Evolutionary conservation across 257 asterid genomes (phyloP).

Genomic region (Gynochthodes officinalis): DNA sequence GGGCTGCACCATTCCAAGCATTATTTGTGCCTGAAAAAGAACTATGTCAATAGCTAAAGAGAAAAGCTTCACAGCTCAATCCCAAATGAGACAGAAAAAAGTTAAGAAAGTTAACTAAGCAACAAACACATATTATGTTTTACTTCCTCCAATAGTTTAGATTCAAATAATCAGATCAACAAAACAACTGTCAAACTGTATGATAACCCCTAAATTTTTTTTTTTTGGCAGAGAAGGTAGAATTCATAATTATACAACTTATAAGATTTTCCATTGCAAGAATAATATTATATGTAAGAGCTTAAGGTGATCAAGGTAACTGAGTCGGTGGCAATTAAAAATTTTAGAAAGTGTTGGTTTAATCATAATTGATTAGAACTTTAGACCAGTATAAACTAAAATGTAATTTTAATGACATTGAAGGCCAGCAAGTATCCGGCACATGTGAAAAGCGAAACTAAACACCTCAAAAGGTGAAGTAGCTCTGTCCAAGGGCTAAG

Average conservation of each 20-base stretch:
- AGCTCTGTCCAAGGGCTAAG: not conserved
- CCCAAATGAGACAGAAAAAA: not conserved
- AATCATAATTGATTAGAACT: not conserved
- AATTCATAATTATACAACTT: not conserved
- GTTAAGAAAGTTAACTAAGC: not conserved
- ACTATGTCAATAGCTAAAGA: constrained; percentile 23
- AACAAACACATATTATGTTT: not conserved
- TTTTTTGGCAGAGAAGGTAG: not conserved
- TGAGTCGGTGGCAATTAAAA: not conserved
- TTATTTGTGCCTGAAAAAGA: constrained; percentile 73
- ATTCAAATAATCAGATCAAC: not conserved
- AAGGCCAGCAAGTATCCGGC: not conserved
- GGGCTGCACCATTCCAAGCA: constrained; percentile 96
- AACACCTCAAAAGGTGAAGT: not conserved
- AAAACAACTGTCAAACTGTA: not conserved
- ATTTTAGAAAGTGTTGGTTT: not conserved
- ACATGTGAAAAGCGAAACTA: not conserved
- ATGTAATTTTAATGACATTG: not conserved
- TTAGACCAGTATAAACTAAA: not conserved
- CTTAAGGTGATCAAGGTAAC: not conserved
- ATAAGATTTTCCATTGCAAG: not conserved
- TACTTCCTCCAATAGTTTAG: not conserved
- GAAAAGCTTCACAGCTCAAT: not conserved
- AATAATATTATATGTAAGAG: not conserved
- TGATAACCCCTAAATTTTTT: not conserved